Percentiles rank a stretch among this genome's conserved stretches.
Evolutionary conservation across 495 filamentous ascomycete genomes (phyloP).

Genomic region (Penicillium malachiteum): DNA sequence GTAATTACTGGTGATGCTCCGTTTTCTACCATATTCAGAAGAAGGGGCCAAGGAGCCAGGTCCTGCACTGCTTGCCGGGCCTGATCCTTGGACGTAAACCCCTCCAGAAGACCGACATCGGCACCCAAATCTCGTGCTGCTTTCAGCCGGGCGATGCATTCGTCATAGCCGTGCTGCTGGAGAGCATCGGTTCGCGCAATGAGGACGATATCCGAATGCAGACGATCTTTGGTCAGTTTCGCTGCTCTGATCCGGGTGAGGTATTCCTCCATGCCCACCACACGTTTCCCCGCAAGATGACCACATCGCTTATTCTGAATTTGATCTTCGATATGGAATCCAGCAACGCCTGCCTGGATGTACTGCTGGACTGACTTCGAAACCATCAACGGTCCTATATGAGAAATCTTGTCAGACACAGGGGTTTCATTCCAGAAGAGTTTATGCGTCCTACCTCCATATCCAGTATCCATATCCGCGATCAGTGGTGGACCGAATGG

Average conservation of each 20-base stretch:
- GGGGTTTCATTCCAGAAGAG: background rate
- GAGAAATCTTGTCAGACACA: background rate
- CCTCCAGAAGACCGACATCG: constrained; percentile 67
- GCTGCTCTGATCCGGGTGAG: constrained; percentile 56
- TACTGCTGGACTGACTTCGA: constrained; percentile 64
- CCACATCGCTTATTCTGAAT: constrained; percentile 65
- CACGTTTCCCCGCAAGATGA: constrained; percentile 59
- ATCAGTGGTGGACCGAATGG: constrained; percentile 59
- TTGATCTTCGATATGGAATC: constrained; percentile 72
- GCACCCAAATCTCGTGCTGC: constrained; percentile 57
- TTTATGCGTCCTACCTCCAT: constrained; percentile 46
- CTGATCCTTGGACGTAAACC: constrained; percentile 56
- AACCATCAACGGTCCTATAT: constrained; percentile 58
- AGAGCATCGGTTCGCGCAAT: constrained; percentile 69
- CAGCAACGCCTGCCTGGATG: constrained; percentile 66
- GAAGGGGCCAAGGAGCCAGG: constrained; percentile 56
- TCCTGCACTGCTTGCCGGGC: constrained; percentile 51
- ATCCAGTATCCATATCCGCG: constrained; percentile 70
- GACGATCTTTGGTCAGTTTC: constrained; percentile 44
- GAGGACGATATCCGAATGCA: constrained; percentile 60
- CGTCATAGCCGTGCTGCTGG: constrained; percentile 62
- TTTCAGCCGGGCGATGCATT: constrained; percentile 54
- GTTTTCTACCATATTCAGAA: constrained; percentile 65
- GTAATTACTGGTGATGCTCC: constrained; percentile 59
- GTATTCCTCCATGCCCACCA: constrained; percentile 55